These are phyloP conservation scores for Auricularia cornea DNA, from an alignment of 768 basidiomycete species.

Conservation along the genomic window DNA sequence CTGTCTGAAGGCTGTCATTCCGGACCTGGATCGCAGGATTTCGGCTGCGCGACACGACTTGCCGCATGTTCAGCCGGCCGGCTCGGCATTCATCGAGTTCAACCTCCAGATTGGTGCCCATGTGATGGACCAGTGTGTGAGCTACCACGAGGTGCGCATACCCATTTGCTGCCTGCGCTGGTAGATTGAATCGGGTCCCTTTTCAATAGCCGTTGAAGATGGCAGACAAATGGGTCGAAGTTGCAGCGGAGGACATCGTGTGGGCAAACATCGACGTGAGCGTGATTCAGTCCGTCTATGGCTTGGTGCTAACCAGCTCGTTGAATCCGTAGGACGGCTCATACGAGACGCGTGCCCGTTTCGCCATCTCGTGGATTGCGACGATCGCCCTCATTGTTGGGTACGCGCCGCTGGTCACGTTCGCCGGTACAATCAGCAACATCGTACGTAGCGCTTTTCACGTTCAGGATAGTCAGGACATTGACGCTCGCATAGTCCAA, in stretches of 20 bases:
- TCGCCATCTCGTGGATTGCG: conserved; percentile 44
- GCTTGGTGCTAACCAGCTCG: too few species aligned
- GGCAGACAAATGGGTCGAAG: conserved; percentile 56
- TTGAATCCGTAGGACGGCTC: conserved; percentile 20
- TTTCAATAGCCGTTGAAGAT: conserved; percentile 38
- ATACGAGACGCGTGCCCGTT: conserved; percentile 48
- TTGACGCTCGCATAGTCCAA: neutral
- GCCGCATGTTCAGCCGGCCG: conserved; percentile 38
- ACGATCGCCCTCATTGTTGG: conserved; percentile 52
- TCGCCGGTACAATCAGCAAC: conserved; percentile 58
- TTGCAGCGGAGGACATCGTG: conserved; percentile 44
- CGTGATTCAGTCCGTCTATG: too few species aligned
- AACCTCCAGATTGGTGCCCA: conserved; percentile 70
- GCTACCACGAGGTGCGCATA: conserved; percentile 1
- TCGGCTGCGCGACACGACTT: conserved; percentile 27
- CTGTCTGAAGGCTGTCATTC: conserved; percentile 23
- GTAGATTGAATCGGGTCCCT: too few species aligned
- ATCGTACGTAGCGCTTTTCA: conserved; percentile 18
- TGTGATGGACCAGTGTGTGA: conserved; percentile 41
- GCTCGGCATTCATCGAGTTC: conserved; percentile 56
- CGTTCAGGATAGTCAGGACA: neutral
- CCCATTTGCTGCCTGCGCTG: too few species aligned
- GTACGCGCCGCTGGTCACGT: conserved; percentile 60
- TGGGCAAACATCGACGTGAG: conserved; percentile 49
- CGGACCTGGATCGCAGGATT: conserved; percentile 36